Evolutionary conservation across 2,329 filamentous ascomycete genomes (phyloP), one percentile per base, ranked within the genome.

Genomic region (Alternaria panax): DNA sequence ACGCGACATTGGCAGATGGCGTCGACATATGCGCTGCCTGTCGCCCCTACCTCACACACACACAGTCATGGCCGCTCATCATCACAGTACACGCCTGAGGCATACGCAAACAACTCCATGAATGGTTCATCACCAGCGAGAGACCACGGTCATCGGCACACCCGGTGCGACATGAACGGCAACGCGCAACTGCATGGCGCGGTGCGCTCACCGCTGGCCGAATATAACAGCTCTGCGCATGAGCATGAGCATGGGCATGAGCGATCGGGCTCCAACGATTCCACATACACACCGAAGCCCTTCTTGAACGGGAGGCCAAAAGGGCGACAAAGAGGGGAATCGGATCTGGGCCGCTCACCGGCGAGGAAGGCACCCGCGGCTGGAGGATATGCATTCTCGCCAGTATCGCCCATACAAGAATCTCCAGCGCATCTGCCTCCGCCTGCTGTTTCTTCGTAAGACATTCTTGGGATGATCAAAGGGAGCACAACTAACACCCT

Each of bases 21-120:
- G 60, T 80, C 80, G 57, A 79, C 78, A 57, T 82, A 82, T 75
- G 80, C 80, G 43, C 74, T 81, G 63, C 80, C 81, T 48, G 59
- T 74, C 43, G 70, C 73, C 55, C 59, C 67, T 52, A 67, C 71
- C 55, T 70, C 72, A 55, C 75, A 75, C 48, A 38, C 72, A 32
- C 74, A 76, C 61, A 69, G 67, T 66, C 75, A 78, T 73, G 74
- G 71, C 67, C 78, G 80, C 59, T 76, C 73, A 34, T 78, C 76
- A 56, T 78, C 79, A 41, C 77, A 80, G 42, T 72, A 72, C 53
- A 63, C 71, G 30, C 60, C 70, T 47, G 71, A 74, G 46, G 54
- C 72, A 7, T 65, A 66, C 46, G 63, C 69, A 63, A 68, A 61
- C 57, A 57, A 52, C 28, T 46, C 61, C 11, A 24, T 61, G 40